These are phyloP conservation scores for Talaromyces adpressus DNA, from an alignment of 495 filamentous ascomycete species.

Conservation along the genomic window DNA sequence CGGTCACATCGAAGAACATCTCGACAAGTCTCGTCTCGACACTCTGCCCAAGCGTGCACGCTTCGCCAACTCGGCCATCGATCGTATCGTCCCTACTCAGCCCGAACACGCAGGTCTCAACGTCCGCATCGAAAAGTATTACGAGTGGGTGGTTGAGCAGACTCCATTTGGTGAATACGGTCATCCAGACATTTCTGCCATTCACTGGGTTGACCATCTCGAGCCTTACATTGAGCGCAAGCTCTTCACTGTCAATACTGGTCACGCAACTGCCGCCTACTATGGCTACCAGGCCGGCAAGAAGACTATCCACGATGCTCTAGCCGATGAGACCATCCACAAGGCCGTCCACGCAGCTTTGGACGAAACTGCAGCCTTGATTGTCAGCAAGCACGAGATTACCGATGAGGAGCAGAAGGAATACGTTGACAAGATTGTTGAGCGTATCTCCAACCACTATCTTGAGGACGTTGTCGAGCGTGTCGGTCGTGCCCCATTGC, in stretches of 20 bases:
- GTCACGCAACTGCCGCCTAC: constrained; percentile 95
- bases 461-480: constrained; percentile 90
- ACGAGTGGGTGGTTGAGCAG: constrained; percentile 93
- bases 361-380: constrained; percentile 74
- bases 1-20: constrained; percentile 72
- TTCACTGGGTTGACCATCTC: constrained; percentile 88
- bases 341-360: constrained; percentile 68
- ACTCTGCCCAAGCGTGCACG: constrained; percentile 59
- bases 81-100: constrained; percentile 92
- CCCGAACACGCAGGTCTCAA: constrained; percentile 70
- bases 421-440: constrained; percentile 89
- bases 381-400: constrained; percentile 81
- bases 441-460: constrained; percentile 89
- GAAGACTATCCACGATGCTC: constrained; percentile 77
- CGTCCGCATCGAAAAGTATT: constrained; percentile 95
- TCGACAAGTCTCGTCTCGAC: constrained; percentile 48
- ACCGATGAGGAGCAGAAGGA: constrained; percentile 66
- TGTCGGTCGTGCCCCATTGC: constrained; percentile 87
- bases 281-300: constrained; percentile 80
- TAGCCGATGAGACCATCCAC: constrained; percentile 62
- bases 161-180: constrained; percentile 63
- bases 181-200: constrained; percentile 71
- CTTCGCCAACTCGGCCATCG: constrained; percentile 95
- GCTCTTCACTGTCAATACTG: constrained; percentile 97
- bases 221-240: constrained; percentile 97